Percentiles rank a stretch among this genome's conserved stretches.
Evolutionary conservation across 2,329 filamentous ascomycete species (phyloP).

Genomic region (Epichloe festucae): DNA sequence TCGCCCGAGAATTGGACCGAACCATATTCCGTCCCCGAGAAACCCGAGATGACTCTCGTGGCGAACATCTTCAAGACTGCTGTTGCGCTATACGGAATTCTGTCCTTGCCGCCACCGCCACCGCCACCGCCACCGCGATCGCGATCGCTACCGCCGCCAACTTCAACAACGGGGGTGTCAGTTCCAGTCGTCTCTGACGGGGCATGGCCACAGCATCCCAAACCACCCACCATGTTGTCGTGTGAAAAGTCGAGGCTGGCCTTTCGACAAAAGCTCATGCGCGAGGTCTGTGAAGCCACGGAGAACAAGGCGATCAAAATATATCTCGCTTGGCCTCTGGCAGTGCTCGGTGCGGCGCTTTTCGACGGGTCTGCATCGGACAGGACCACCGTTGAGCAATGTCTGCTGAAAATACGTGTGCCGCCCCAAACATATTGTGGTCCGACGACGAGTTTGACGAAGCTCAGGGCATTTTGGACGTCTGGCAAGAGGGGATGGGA

Average conservation of each 20-base stretch:
- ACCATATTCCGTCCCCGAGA: constrained; percentile 1
- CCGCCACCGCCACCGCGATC: neutral
- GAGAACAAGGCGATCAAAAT: neutral
- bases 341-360: constrained; percentile 2
- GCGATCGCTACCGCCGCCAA: neutral
- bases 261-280: constrained; percentile 1
- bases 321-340: constrained; percentile 1
- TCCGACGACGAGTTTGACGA: neutral
- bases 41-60: neutral
- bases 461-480: constrained; percentile 2
- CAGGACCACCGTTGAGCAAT: neutral
- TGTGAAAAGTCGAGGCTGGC: neutral
- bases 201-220: neutral
- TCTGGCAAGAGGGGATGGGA: constrained; percentile 3
- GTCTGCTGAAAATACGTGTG: neutral
- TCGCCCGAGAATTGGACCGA: constrained; percentile 3
- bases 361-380: neutral
- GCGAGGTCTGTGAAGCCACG: neutral
- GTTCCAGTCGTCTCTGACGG: neutral
- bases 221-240: neutral
- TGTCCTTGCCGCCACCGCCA: neutral
- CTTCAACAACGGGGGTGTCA: neutral
- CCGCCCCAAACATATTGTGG: constrained; percentile 2
- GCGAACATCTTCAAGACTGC: constrained; percentile 1
- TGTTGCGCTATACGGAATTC: constrained; percentile 1